Conservation (phyloP, 2,329 filamentous ascomycete genomes). For the Stemphylium lycopersici region DNA sequence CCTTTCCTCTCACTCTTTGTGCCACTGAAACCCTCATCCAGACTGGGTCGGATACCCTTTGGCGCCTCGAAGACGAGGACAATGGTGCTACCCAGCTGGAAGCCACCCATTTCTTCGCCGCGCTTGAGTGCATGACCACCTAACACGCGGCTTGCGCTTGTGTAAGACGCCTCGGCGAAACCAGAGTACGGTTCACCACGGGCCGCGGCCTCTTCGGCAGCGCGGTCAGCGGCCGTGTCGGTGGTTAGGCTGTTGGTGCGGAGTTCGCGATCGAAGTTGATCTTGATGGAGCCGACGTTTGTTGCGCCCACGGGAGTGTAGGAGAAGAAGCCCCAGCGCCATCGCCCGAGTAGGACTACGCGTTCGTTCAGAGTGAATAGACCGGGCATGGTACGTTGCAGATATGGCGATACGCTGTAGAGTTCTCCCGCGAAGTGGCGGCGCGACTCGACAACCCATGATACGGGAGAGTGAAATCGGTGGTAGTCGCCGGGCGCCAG, state of each 20-base stretch:
- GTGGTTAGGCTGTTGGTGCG: constrained; percentile 91
- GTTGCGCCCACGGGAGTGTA: constrained; percentile 96
- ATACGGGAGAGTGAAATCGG: constrained; percentile 92
- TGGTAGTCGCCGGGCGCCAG: constrained; percentile 98
- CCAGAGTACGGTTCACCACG: constrained; percentile 86
- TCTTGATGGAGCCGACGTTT: constrained; percentile 93
- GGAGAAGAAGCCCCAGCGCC: constrained; percentile 97
- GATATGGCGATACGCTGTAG: constrained; percentile 92
- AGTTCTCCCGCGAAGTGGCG: constrained; percentile 98
- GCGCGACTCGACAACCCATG: constrained; percentile 92
- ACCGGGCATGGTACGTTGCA: constrained; percentile 89
- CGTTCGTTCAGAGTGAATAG: constrained; percentile 97
- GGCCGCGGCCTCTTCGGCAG: constrained; percentile 77
- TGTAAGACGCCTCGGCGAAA: constrained; percentile 90
- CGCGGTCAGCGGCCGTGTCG: constrained; percentile 87
- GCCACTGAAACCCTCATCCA: constrained; percentile 63
- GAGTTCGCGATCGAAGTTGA: constrained; percentile 96
- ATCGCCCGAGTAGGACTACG: constrained; percentile 88
- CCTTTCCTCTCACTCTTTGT: constrained; percentile 56
- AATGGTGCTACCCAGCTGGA: constrained; percentile 92
- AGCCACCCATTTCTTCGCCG: constrained; percentile 98
- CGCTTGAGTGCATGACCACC: constrained; percentile 81
- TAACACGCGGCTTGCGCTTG: constrained; percentile 75
- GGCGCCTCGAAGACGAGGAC: constrained; percentile 97
- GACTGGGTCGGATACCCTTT: constrained; percentile 60